phyloP scores from a whole-genome alignment of 2,329 filamentous ascomycete species.

The Knufia fluminis region DNA sequence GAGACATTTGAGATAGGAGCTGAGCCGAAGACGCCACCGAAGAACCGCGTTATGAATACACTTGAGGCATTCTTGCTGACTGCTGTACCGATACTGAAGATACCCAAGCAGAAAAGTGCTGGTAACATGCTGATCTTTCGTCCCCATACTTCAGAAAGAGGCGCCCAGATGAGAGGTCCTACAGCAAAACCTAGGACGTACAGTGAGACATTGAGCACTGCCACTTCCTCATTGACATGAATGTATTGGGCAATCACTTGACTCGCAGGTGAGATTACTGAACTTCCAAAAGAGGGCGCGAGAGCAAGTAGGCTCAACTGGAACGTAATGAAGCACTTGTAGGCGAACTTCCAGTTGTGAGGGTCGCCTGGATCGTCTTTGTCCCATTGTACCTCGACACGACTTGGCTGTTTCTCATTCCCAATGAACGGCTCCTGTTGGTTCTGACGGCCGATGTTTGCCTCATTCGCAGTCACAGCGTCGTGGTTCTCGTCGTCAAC shows the following conservation, averaged over 20 bases:
- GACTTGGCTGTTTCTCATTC: not conserved
- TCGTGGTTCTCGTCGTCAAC: too few species aligned
- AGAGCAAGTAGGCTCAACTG: constrained; percentile 43
- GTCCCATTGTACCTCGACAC: constrained; percentile 9
- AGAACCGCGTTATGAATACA: constrained; percentile 36
- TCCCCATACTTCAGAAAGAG: constrained; percentile 38
- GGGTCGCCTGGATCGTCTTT: constrained; percentile 37
- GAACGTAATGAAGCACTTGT: constrained; percentile 42
- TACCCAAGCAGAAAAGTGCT: constrained; percentile 33
- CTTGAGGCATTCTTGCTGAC: constrained; percentile 29
- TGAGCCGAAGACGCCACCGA: constrained; percentile 37
- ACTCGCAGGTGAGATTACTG: constrained; percentile 43
- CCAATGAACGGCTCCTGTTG: too few species aligned
- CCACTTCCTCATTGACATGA: constrained; percentile 35
- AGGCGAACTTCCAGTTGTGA: constrained; percentile 35
- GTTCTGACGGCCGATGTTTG: too few species aligned
- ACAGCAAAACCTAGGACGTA: constrained; percentile 37
- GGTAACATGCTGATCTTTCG: constrained; percentile 38
- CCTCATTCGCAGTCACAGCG: too few species aligned
- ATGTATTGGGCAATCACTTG: constrained; percentile 35
- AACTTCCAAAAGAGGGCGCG: constrained; percentile 41
- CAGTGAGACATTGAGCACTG: constrained; percentile 39
- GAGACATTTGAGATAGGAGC: constrained; percentile 36
- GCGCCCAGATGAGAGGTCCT: constrained; percentile 35
- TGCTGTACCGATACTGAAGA: constrained; percentile 41